Conservation (phyloP, 2,329 filamentous ascomycete genomes). For the Xylaria polymorpha region DNA sequence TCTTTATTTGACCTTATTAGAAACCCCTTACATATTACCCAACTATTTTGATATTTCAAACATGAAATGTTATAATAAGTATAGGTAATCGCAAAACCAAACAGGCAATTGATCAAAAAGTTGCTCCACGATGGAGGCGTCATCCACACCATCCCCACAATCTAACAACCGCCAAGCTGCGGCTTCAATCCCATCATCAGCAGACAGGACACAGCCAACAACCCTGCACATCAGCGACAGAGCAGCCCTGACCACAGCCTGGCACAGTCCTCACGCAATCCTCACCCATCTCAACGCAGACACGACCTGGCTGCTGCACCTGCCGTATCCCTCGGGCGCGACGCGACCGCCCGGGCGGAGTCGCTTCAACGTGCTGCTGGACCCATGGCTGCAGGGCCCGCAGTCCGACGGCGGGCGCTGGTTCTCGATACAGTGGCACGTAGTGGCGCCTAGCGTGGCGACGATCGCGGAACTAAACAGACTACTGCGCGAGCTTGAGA, state of each 20-base stretch:
- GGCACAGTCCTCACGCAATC: constrained; percentile 50
- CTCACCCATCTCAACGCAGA: constrained; percentile 75
- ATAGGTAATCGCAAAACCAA: not conserved
- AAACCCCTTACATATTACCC: not conserved
- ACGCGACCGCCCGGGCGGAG: constrained; percentile 50
- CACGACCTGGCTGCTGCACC: constrained; percentile 74
- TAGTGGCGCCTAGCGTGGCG: constrained; percentile 63
- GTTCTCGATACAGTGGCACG: constrained; percentile 75
- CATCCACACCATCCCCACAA: not conserved
- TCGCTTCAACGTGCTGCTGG: constrained; percentile 70
- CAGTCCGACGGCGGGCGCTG: constrained; percentile 72
- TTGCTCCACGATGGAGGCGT: constrained; percentile 2
- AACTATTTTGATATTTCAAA: not conserved
- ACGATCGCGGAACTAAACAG: constrained; percentile 67
- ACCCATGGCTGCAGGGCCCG: constrained; percentile 72
- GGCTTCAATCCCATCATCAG: not conserved
- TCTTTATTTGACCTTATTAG: not conserved
- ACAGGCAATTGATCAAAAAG: not conserved
- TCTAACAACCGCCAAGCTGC: not conserved
- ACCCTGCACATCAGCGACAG: constrained; percentile 33
- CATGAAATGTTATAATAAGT: not conserved
- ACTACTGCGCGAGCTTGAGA: constrained; percentile 62
- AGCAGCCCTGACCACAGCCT: constrained; percentile 22
- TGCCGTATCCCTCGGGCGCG: constrained; percentile 62
- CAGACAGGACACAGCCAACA: not conserved